phyloP scores from a whole-genome alignment of 148 eudicot species.

The Euryodendron excelsum region DNA sequence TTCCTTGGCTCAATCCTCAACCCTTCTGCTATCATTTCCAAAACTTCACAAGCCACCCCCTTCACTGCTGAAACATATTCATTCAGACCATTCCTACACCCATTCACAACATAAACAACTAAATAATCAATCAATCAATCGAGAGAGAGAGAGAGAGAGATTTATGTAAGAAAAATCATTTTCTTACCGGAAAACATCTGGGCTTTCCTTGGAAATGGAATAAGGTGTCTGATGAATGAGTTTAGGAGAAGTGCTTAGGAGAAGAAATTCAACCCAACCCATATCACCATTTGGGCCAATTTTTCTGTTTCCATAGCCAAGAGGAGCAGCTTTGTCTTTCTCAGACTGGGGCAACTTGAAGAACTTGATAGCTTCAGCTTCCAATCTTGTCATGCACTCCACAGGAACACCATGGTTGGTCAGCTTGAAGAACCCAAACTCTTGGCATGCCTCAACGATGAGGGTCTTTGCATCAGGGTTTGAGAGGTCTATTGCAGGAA shows the following conservation, averaged over 20 bases:
- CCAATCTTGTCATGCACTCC: slow-evolving; percentile 33
- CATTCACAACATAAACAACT: too few relatives aligned
- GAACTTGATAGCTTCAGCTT: slow-evolving; percentile 51
- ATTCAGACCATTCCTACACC: slow-evolving; percentile 20
- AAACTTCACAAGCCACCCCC: slow-evolving; percentile 30
- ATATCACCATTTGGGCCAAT: slow-evolving; percentile 74
- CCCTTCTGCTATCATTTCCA: slow-evolving; percentile 44
- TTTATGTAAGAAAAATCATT: not conserved
- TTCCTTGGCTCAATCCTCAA: slow-evolving; percentile 30
- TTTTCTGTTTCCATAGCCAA: slow-evolving; percentile 68
- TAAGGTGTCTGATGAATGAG: slow-evolving; percentile 4
- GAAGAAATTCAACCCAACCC: slow-evolving; percentile 80
- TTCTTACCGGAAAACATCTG: slow-evolving; percentile 30
- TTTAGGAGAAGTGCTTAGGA: slow-evolving; percentile 28
- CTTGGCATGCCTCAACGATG: slow-evolving; percentile 60
- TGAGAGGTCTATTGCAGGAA: slow-evolving; percentile 54
- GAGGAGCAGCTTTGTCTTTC: slow-evolving; percentile 43
- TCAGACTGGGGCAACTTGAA: slow-evolving; percentile 36
- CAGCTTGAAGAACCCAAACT: slow-evolving; percentile 72
- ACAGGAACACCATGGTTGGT: slow-evolving; percentile 56
- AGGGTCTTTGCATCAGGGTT: slow-evolving; percentile 35
- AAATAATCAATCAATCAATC: too few relatives aligned
- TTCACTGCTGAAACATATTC: slow-evolving; percentile 30
- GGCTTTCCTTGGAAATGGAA: slow-evolving; percentile 15
- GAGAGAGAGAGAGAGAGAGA: not conserved